A percentile compares a stretch with the other conserved stretches of the same genome.
Evolutionary conservation across 257 asterid species (phyloP).

Genomic region (Solanum bukasovii): DNA sequence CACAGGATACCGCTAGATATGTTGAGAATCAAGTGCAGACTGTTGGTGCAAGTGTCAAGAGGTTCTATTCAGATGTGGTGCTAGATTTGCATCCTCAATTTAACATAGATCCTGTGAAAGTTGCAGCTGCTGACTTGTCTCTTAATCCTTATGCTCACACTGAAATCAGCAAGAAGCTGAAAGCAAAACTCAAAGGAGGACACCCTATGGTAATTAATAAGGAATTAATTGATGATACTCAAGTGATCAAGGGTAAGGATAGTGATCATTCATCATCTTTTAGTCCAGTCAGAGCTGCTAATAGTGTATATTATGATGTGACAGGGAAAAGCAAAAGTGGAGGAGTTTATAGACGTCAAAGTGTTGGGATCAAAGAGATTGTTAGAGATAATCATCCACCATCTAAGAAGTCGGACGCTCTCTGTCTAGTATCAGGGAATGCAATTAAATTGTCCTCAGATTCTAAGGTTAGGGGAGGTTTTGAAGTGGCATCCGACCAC

Average conservation of each 20-base stretch:
- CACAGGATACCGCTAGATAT: constrained; percentile 66
- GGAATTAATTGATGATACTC: constrained; percentile 20
- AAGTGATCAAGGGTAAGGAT: constrained; percentile 20
- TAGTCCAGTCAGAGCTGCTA: background rate
- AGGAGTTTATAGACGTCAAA: constrained; percentile 36
- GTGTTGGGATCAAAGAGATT: constrained; percentile 39
- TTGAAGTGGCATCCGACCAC: constrained; percentile 6
- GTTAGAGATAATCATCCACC: constrained; percentile 14
- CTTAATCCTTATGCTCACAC: constrained; percentile 28
- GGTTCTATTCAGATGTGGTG: constrained; percentile 66
- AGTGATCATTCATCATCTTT: background rate
- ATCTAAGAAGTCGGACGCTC: background rate
- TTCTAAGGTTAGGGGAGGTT: constrained; percentile 12
- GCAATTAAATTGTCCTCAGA: constrained; percentile 1
- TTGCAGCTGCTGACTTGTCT: constrained; percentile 36
- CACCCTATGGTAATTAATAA: constrained; percentile 13
- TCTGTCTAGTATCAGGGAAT: constrained; percentile 13
- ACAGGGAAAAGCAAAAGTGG: constrained; percentile 24
- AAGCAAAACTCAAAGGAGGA: constrained; percentile 16
- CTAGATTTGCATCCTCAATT: constrained; percentile 48
- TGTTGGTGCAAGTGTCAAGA: constrained; percentile 64
- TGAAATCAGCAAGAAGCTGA: constrained; percentile 31
- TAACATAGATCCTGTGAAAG: constrained; percentile 34
- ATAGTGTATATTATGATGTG: background rate
- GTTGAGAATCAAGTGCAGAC: constrained; percentile 68